Evolutionary conservation across 805 yeast genomes (phyloP).

Genomic region (Metschnikowia kunwiensis): DNA sequence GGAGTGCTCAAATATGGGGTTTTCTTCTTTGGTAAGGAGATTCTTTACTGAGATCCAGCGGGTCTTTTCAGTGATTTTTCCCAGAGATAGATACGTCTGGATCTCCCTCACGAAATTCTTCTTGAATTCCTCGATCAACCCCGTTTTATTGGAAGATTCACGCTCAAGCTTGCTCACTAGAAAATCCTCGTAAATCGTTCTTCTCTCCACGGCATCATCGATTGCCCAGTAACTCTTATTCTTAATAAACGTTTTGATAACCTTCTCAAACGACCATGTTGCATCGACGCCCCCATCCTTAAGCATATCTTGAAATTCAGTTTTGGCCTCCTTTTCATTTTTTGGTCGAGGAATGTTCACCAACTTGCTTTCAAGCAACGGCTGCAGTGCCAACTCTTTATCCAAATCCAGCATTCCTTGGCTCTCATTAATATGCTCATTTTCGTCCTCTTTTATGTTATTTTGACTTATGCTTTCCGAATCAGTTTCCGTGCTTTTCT

Average conservation of each 20-base stretch:
- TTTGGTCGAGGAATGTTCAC: slow-evolving; percentile 22
- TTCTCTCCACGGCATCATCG: slow-evolving; percentile 57
- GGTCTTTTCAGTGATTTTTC: slow-evolving; percentile 51
- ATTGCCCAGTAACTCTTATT: slow-evolving; percentile 70
- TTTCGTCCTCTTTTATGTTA: not conserved
- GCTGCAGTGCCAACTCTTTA: slow-evolving; percentile 20
- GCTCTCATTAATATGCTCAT: not conserved
- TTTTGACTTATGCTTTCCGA: not conserved
- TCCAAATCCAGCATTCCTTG: slow-evolving; percentile 18
- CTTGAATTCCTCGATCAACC: slow-evolving; percentile 54
- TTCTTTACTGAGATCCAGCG: slow-evolving; percentile 60
- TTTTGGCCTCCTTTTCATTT: slow-evolving; percentile 37
- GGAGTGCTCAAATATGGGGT: slow-evolving; percentile 62
- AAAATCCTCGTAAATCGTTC: slow-evolving; percentile 62
- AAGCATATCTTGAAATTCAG: slow-evolving; percentile 51
- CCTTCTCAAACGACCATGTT: slow-evolving; percentile 69
- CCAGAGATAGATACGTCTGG: slow-evolving; percentile 26
- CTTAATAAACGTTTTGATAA: slow-evolving; percentile 54
- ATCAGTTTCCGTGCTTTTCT: slow-evolving; percentile 2
- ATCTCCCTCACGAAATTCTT: slow-evolving; percentile 51
- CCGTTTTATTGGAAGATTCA: slow-evolving; percentile 52
- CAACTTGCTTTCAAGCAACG: slow-evolving; percentile 23
- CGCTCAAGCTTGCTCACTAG: slow-evolving; percentile 40
- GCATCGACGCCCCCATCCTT: slow-evolving; percentile 58
- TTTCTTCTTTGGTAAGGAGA: slow-evolving; percentile 51